Base-by-base conservation (phyloP, 352 stramenopile species). In the Saprolegnia diclina region DNA sequence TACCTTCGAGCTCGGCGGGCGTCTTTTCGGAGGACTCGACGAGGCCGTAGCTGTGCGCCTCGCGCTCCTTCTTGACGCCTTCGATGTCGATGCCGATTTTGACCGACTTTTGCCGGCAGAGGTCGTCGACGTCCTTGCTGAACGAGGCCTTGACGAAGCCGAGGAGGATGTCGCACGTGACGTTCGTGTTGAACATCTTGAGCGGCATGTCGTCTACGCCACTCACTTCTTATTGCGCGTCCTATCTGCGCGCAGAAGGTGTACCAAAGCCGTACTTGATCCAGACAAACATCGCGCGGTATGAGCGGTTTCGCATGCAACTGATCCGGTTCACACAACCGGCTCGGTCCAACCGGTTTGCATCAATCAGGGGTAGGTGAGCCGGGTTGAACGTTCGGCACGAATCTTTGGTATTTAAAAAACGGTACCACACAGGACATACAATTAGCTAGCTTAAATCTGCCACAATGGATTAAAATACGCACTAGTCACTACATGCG, bases 251-350 rank as follows among this genome's bases (percentile, higher is more conserved):
- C 16, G 13, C n/a, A 40, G 48, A n/a, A 29, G 21, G 22, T 19
- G n/a, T 71, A 91, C 85, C 82, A 53, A 92, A 91, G 70, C 85
- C 85, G 80, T 90, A 90, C 73, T 89, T 90, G 63, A 90, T 78
- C 79, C 78, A 90, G 76, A 91, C 79, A 73, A 92, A 88, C 79
- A 82, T 86, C 24, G 13, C 44, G 24, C 56, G 14, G 56, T 26
- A 2, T 11, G 13, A 64, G 4, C 14, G 21, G 11, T 64, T 53
- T n/a, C 52, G 52, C 7, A 26, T 4, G 19, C 35, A n/a, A 59
- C 13, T 11, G 52, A 59, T 40, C 52, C 24, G 29, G 29, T 35
- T 35, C 29, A 35, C 29, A 35, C 2, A 35, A 35, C 29, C 29
- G 29, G 45, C 5, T 35, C 10, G 11, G 11, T 42, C 9, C 3